Percentiles rank a stretch among this genome's conserved stretches.
Evolutionary conservation across 306 rosid genomes (phyloP).

Genomic region (Morella rubra): DNA sequence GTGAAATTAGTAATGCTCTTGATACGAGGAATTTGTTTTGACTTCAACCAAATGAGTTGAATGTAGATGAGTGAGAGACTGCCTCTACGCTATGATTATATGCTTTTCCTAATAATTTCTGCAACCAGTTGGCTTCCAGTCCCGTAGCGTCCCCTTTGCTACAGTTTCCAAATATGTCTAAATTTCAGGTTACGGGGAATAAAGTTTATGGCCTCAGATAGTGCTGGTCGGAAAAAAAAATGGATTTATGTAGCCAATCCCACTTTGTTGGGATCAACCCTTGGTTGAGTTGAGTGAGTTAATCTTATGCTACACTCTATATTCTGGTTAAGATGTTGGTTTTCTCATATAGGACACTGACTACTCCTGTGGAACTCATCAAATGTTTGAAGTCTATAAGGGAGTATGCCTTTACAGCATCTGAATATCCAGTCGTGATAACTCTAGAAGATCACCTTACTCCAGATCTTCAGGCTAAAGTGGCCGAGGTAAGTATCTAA

Average conservation of each 20-base stretch:
- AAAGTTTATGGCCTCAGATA: neutral
- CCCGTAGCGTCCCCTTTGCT: neutral
- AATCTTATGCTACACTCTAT: neutral
- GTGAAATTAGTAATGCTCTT: neutral
- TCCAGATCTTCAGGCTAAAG: conserved; percentile 92
- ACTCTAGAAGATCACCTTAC: conserved; percentile 97
- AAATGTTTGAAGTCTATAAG: conserved; percentile 82
- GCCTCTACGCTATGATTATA: neutral
- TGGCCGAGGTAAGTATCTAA: conserved; percentile 61
- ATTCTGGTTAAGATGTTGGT: conserved; percentile 9
- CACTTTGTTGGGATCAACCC: neutral
- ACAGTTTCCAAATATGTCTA: neutral
- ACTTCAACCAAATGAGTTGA: neutral
- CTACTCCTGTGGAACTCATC: conserved; percentile 86
- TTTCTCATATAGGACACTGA: conserved; percentile 66
- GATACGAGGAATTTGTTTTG: neutral
- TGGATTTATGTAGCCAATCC: neutral
- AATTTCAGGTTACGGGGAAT: neutral
- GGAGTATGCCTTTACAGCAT: conserved; percentile 74
- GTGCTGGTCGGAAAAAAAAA: neutral
- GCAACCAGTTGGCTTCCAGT: neutral
- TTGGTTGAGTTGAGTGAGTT: neutral
- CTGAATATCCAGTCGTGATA: conserved; percentile 90
- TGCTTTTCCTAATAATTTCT: neutral
- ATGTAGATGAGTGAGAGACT: neutral